Base-by-base conservation (phyloP, 139 green algal species). In the Chlorella sorokiniana region DNA sequence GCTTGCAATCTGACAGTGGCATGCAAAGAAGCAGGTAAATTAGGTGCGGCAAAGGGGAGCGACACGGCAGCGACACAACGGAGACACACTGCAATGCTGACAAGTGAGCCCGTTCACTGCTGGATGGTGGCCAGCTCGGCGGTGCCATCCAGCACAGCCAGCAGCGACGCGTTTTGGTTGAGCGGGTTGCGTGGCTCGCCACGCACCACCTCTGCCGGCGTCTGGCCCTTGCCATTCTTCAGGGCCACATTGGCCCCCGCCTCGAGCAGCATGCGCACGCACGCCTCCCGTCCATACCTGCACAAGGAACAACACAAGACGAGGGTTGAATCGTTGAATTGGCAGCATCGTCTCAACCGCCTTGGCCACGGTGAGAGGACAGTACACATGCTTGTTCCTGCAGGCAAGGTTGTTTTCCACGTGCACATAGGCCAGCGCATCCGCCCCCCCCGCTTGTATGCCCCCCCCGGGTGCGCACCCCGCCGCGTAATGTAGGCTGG, bases 401-500 rank as follows among this genome's bases (percentile, higher is more conserved):
- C n/a, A n/a, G n/a, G n/a, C n/a, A n/a, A n/a, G n/a, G n/a, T n/a
- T n/a, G n/a, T n/a, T n/a, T n/a, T n/a, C n/a, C n/a, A n/a, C n/a
- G n/a, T n/a, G n/a, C n/a, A n/a, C n/a, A n/a, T n/a, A n/a, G n/a
- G n/a, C n/a, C n/a, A n/a, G n/a, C n/a, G n/a, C n/a, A n/a, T n/a
- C n/a, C n/a, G n/a, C n/a, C n/a, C n/a, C n/a, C n/a, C n/a, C n/a
- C n/a, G n/a, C n/a, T n/a, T n/a, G n/a, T n/a, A n/a, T n/a, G n/a
- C n/a, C n/a, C 48, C 48, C 48, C 16, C 22, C n/a, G 29, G 33
- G 11, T 11, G 4, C 73, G 27, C 73, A 79, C 38, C 91, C 90
- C 4, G 88, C 89, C 4, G 94, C 93, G 83, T 94, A 96, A 73
- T 95, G 91, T 78, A 95, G 78, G 20, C 91, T 77, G 44, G 92